phyloP scores from a whole-genome alignment of 768 basidiomycete genomes.

The Xerocomus brunneocitrinus region DNA sequence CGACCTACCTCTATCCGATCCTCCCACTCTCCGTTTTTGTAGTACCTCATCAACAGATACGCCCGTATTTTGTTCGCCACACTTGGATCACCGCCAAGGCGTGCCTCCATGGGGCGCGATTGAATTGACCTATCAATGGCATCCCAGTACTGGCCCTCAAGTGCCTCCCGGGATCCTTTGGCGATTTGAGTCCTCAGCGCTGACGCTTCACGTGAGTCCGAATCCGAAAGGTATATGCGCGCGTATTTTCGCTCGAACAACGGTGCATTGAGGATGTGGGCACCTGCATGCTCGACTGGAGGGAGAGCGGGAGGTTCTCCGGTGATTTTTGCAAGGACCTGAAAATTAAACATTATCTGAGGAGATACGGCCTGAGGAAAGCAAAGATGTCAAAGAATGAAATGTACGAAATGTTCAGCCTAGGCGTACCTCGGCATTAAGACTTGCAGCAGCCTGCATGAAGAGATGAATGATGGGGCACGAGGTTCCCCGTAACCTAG shows the following conservation, averaged over 20 bases:
- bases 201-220: constrained; percentile 60
- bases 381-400: constrained; percentile 4
- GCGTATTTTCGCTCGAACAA: constrained; percentile 82
- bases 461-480: constrained; percentile 74
- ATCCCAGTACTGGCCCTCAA: constrained; percentile 89
- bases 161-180: constrained; percentile 68
- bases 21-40: constrained; percentile 78
- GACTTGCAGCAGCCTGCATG: constrained; percentile 59
- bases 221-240: constrained; percentile 63
- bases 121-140: constrained; percentile 80
- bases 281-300: constrained; percentile 72
- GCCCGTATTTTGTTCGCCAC: constrained; percentile 86
- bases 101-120: constrained; percentile 76
- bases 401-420: not conserved
- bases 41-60: constrained; percentile 77
- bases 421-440: constrained; percentile 48
- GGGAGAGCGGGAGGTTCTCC: constrained; percentile 70
- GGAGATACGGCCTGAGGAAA: constrained; percentile 41
- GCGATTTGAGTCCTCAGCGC: constrained; percentile 70
- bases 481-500: constrained; percentile 65
- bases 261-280: constrained; percentile 78
- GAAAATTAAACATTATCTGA: constrained; percentile 67
- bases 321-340: constrained; percentile 72
- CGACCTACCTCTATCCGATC: constrained; percentile 76
- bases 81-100: constrained; percentile 88